Percentiles rank a stretch among this genome's conserved stretches.
Evolutionary conservation across 2,329 filamentous ascomycete genomes (phyloP).

Genomic region (Balansia obtecta): DNA sequence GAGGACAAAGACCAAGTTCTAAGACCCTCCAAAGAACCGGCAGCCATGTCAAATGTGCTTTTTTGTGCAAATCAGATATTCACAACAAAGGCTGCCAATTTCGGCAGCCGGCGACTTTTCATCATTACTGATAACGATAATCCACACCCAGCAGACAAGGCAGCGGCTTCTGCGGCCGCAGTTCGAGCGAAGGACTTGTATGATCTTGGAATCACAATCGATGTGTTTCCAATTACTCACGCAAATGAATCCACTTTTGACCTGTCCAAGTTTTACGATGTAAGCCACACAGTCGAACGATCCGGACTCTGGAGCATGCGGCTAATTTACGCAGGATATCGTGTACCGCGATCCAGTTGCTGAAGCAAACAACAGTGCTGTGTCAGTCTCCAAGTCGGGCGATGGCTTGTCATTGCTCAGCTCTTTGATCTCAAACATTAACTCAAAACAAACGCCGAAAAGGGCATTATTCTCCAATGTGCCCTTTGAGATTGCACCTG

Average conservation of each 20-base stretch:
- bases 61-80: conserved; percentile 97
- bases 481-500: conserved; percentile 77
- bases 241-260: conserved; percentile 57
- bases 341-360: conserved; percentile 70
- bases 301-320: not conserved
- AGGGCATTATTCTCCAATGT: conserved; percentile 76
- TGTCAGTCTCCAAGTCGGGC: conserved; percentile 53
- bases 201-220: conserved; percentile 81
- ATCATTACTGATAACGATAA: conserved; percentile 91
- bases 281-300: conserved; percentile 25
- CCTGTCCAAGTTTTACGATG: conserved; percentile 79
- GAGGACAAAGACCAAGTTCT: conserved; percentile 59
- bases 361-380: conserved; percentile 42
- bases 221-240: conserved; percentile 80
- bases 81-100: conserved; percentile 87
- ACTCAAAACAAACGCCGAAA: conserved; percentile 78
- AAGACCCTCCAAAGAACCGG: conserved; percentile 52
- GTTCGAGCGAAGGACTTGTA: conserved; percentile 91
- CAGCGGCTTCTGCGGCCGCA: conserved; percentile 60
- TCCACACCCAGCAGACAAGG: conserved; percentile 63
- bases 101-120: conserved; percentile 85
- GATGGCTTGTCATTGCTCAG: conserved; percentile 70
- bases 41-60: conserved; percentile 77
- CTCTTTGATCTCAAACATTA: conserved; percentile 75
- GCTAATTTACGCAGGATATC: conserved; percentile 51